A percentile compares a stretch with the other conserved stretches of the same genome.
These are phyloP conservation scores for Paecilomyces sp. DNA, from an alignment of 2,329 filamentous ascomycete genomes.

Conservation along the genomic window DNA sequence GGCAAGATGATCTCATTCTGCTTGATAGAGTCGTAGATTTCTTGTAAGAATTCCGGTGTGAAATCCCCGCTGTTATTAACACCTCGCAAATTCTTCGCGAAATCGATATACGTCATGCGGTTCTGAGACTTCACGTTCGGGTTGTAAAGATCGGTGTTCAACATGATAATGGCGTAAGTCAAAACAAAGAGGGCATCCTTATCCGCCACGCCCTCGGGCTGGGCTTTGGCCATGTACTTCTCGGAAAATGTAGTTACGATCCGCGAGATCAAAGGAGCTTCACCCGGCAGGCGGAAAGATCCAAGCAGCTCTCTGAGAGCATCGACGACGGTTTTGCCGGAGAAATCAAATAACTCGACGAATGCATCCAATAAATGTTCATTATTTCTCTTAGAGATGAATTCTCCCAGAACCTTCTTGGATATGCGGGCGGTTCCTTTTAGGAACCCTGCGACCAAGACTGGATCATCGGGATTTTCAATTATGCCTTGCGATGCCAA, in stretches of 20 bases:
- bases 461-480: conserved; percentile 62
- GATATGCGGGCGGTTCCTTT: conserved; percentile 81
- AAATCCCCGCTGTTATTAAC: conserved; percentile 85
- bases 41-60: conserved; percentile 69
- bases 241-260: conserved; percentile 84
- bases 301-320: conserved; percentile 81
- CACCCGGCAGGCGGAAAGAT: conserved; percentile 87
- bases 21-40: conserved; percentile 86
- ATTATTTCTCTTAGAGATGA: conserved; percentile 83
- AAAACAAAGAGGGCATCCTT: conserved; percentile 85
- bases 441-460: conserved; percentile 77
- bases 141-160: conserved; percentile 96
- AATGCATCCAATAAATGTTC: conserved; percentile 79
- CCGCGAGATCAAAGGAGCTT: conserved; percentile 85
- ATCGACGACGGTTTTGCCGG: conserved; percentile 79
- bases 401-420: conserved; percentile 87
- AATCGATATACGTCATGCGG: conserved; percentile 79
- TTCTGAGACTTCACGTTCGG: conserved; percentile 69
- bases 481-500: conserved; percentile 83
- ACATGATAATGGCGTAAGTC: conserved; percentile 93
- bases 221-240: conserved; percentile 66
- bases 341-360: conserved; percentile 81
- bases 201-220: conserved; percentile 69
- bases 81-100: conserved; percentile 81
- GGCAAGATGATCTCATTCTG: conserved; percentile 92